phyloP scores from a whole-genome alignment of 139 green algal genomes.

The Asterochloris erici region DNA sequence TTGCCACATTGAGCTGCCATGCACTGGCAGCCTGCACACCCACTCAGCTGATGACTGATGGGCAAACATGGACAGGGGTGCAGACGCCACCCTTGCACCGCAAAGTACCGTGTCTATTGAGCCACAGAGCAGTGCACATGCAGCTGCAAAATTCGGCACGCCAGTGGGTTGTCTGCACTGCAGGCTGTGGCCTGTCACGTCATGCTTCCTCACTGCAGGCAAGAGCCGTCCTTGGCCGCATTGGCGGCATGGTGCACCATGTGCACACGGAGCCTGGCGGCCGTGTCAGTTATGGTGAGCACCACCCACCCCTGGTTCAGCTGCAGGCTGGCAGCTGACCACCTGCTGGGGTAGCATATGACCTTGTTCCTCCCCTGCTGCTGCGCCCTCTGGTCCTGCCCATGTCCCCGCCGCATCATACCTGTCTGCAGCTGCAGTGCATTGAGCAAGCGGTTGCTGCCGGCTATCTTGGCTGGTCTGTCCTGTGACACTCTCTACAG shows the following conservation, averaged over 20 bases:
- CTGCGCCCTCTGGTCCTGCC: too few species aligned
- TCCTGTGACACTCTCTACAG: too few species aligned
- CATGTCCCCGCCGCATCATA: too few species aligned
- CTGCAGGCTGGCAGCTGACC: too few species aligned
- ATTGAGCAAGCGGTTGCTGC: too few species aligned
- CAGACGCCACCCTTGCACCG: too few species aligned
- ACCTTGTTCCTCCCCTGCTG: too few species aligned
- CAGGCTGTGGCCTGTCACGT: neutral
- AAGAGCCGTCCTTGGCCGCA: slow-evolving; percentile 25
- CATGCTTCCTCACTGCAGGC: slow-evolving; percentile 17
- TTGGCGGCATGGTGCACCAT: slow-evolving; percentile 44
- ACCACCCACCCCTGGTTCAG: too few species aligned
- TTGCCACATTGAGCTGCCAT: neutral
- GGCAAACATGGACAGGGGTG: neutral
- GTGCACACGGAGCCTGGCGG: slow-evolving; percentile 46
- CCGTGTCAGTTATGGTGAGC: slow-evolving; percentile 36
- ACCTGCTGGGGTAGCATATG: too few species aligned
- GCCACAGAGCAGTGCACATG: neutral
- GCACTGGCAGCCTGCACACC: neutral
- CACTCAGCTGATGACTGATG: neutral
- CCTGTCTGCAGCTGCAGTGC: too few species aligned
- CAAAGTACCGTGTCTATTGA: neutral
- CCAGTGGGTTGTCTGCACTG: too few species aligned
- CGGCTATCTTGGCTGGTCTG: too few species aligned
- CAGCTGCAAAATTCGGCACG: neutral